Base-by-base conservation (phyloP, 108 stramenopile species). In the Pseudonitzschia delicatissima region DNA sequence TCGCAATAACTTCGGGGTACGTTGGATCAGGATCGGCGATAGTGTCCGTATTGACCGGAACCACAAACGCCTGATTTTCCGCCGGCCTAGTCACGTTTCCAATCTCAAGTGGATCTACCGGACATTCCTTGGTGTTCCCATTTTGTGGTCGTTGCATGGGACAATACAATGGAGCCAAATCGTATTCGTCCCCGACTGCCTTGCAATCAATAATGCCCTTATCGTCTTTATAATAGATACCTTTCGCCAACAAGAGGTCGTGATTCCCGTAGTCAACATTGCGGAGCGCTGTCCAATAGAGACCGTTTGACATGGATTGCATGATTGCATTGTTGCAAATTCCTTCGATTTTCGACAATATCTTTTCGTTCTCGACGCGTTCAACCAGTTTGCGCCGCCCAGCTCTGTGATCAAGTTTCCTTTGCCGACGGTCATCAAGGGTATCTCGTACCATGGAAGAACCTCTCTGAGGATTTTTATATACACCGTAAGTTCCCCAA, bases 241-340 rank as follows among this genome's bases (percentile, higher is more conserved):
- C 18, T 37, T 37, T 67, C n/a, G 18, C 27, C 23, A 36, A 23
- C 8, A 36, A 29, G 8, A 55, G 1, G 9, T 15, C 36, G n/a
- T 53, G 3, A 23, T 31, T 27, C 5, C 44, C 28, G 26, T 45
- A 18, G n/a, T 27, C 27, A 37, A 55, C 60, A 9, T 31, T 48
- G 5, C 25, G 6, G 23, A 70, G 17, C 13, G 35, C 39, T 1
- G 21, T 32, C 69, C 69, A 70, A 37, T 28, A 70, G 23, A 34
- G 31, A 5, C 26, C 23, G 28, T 31, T 34, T 23, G 47, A 21
- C 5, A 69, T 32, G 0, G 45, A 37, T 27, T 28, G 35, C 6
- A 51, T 51, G 28, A 70, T 20, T 5, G 48, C 59, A 27, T 37
- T 23, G 2, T 13, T 28, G 51, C 60, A 70, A 36, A 49, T 45